These are phyloP conservation scores for Nemania serpens DNA, from an alignment of 2,329 filamentous ascomycete genomes.

Conservation along the genomic window DNA sequence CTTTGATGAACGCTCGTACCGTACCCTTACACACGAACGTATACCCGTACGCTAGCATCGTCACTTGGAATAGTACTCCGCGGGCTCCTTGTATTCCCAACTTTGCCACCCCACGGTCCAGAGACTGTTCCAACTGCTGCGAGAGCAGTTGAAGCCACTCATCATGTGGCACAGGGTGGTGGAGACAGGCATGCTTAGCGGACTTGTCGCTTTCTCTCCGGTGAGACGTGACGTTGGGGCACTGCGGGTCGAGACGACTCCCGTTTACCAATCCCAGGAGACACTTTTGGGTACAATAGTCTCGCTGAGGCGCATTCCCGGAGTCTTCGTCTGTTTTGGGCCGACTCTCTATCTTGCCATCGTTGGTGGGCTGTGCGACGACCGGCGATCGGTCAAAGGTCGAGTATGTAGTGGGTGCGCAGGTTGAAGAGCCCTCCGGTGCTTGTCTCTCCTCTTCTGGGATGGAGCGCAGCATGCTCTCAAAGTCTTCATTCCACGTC, in stretches of 20 bases:
- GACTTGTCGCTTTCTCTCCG: not conserved
- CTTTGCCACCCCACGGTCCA: conserved; percentile 40
- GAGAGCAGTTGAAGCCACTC: no score
- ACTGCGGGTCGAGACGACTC: not conserved
- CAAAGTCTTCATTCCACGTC: conserved; percentile 35
- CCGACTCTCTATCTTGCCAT: not conserved
- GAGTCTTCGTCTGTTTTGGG: conserved; percentile 1
- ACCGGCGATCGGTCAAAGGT: conserved; percentile 29
- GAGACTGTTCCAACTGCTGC: no score
- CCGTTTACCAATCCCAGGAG: conserved; percentile 14
- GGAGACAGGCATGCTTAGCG: not conserved
- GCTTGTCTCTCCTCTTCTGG: conserved; percentile 25
- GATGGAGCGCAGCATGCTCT: conserved; percentile 33
- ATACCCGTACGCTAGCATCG: conserved; percentile 48
- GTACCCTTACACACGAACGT: conserved; percentile 41
- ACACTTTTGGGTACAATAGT: conserved; percentile 22
- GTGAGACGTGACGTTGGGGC: conserved; percentile 13
- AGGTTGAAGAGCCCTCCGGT: conserved; percentile 20
- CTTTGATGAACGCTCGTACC: conserved; percentile 38
- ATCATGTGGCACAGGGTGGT: no score
- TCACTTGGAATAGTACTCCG: conserved; percentile 49
- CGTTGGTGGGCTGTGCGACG: no score
- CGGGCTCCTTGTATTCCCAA: conserved; percentile 42
- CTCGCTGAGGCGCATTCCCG: not conserved
- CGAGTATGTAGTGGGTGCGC: conserved; percentile 30